phyloP scores from a whole-genome alignment of 2,329 filamentous ascomycete species.

The Cladobotryum mycophilum region DNA sequence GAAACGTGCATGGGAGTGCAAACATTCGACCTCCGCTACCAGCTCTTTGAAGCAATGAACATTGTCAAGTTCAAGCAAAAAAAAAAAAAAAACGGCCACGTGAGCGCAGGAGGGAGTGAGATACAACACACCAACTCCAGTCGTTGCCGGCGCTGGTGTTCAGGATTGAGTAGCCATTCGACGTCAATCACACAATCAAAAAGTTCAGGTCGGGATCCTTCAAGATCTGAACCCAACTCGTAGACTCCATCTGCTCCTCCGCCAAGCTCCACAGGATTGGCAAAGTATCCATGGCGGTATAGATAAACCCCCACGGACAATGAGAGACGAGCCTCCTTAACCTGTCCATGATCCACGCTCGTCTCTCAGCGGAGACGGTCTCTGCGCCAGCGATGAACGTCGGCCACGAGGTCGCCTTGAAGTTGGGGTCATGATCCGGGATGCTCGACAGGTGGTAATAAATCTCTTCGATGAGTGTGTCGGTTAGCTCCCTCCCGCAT shows the following conservation, averaged over 20 bases:
- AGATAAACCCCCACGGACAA: constrained; percentile 44
- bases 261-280: constrained; percentile 38
- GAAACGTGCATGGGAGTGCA: too few species aligned
- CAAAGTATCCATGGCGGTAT: constrained; percentile 41
- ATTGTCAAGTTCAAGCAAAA: too few species aligned
- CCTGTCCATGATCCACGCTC: constrained; percentile 44
- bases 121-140: too few species aligned
- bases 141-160: too few species aligned
- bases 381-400: constrained; percentile 51
- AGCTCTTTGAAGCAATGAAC: too few species aligned
- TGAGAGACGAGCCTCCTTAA: constrained; percentile 33
- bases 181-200: constrained; percentile 32
- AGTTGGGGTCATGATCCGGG: constrained; percentile 42
- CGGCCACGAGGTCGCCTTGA: constrained; percentile 53
- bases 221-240: constrained; percentile 40
- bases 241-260: constrained; percentile 21
- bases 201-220: constrained; percentile 37
- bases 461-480: constrained; percentile 38
- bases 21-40: too few species aligned
- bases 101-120: too few species aligned
- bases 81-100: too few species aligned
- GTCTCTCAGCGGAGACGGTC: constrained; percentile 34
- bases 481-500: constrained; percentile 17
- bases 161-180: too few species aligned
- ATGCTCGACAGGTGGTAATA: constrained; percentile 42